Evolutionary conservation across 1,139 yeast species (phyloP).

Genomic region (Geotrichum bryndzae): DNA sequence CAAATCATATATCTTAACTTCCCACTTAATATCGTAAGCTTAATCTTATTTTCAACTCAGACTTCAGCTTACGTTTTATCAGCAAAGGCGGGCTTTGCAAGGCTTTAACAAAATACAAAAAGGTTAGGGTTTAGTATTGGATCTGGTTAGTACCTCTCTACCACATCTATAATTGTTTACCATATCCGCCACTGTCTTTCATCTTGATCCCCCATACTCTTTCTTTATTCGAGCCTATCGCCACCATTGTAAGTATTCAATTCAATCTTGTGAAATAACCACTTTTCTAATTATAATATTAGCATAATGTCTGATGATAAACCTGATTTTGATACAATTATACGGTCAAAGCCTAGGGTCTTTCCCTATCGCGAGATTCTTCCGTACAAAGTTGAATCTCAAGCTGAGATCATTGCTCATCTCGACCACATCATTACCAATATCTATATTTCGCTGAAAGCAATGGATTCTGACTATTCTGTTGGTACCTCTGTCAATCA

Average conservation of each 20-base stretch:
- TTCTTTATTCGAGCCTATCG: neutral
- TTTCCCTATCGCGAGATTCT: conserved; percentile 55
- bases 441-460: conserved; percentile 68
- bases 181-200: neutral
- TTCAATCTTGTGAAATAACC: neutral
- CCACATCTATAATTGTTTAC: neutral
- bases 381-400: conserved; percentile 72
- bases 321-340: conserved; percentile 12
- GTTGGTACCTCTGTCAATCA: conserved; percentile 70
- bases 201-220: neutral
- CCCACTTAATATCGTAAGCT: too few species aligned
- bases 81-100: too few species aligned
- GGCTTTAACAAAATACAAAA: too few species aligned
- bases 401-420: conserved; percentile 65
- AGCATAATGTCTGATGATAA: neutral
- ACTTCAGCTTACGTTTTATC: too few species aligned
- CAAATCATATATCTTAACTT: too few species aligned
- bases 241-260: neutral
- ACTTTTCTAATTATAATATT: neutral
- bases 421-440: conserved; percentile 74
- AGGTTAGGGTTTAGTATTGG: neutral
- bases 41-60: too few species aligned
- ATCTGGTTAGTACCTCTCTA: neutral
- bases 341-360: conserved; percentile 38
- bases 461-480: conserved; percentile 71